Conservation (phyloP, 352 stramenopile genomes). For the Phytophthora aleatoria region DNA sequence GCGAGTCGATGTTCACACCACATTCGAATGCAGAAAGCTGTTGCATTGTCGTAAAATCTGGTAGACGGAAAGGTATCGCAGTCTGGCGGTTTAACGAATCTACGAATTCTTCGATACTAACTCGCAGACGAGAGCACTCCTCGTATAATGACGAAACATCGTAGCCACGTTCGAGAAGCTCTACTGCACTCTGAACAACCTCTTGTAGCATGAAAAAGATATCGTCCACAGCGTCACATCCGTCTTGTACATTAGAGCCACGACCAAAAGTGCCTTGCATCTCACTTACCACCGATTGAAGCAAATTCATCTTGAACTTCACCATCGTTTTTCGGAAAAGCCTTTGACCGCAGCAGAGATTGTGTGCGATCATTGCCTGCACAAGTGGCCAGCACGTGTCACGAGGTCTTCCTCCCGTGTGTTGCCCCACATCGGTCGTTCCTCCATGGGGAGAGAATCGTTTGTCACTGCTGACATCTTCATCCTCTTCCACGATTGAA, state of each 20-base stretch:
- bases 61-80: conserved; percentile 10
- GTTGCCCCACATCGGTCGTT: conserved; percentile 56
- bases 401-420: conserved; percentile 46
- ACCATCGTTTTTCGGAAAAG: conserved; percentile 49
- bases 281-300: conserved; percentile 16
- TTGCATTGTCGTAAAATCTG: conserved; percentile 1
- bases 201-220: conserved; percentile 35
- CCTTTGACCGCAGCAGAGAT: conserved; percentile 35
- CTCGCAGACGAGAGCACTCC: conserved; percentile 11
- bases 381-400: conserved; percentile 68
- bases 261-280: background rate
- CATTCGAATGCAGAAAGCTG: conserved; percentile 12
- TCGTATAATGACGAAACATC: conserved; percentile 16
- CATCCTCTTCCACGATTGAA: conserved; percentile 1
- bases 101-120: conserved; percentile 27
- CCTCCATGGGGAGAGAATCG: conserved; percentile 26
- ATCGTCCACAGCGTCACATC: conserved; percentile 20
- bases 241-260: conserved; percentile 7
- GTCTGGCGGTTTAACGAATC: conserved; percentile 19
- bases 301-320: conserved; percentile 32
- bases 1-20: conserved; percentile 10
- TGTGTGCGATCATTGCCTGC: conserved; percentile 33
- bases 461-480: background rate
- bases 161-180: conserved; percentile 26
- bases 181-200: conserved; percentile 10